Conservation (phyloP, 352 stramenopile species). For the Stramenopiles sp. region DNA sequence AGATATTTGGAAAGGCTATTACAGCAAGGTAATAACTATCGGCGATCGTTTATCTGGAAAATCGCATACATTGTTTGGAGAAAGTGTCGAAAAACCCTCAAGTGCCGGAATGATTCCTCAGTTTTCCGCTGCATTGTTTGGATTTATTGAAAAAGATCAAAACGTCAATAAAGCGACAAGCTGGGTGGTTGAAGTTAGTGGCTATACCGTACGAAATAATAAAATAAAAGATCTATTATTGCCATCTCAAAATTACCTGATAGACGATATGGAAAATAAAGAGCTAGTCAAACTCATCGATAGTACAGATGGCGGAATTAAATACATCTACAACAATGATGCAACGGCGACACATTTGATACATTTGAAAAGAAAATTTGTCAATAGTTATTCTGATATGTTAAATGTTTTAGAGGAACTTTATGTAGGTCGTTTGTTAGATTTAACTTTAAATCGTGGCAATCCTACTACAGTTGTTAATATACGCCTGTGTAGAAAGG, state of each 20-base stretch:
- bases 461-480: neutral
- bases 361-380: neutral
- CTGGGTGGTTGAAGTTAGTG: neutral
- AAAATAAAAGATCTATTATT: neutral
- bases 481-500: neutral
- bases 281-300: neutral
- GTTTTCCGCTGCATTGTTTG: neutral
- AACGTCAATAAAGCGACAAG: neutral
- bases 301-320: neutral
- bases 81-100: neutral
- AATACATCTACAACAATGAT: neutral
- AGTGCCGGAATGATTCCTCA: neutral
- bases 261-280: neutral
- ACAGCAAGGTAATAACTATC: neutral
- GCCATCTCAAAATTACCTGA: neutral
- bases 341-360: neutral
- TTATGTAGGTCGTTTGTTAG: neutral
- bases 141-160: neutral
- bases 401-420: neutral
- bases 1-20: neutral
- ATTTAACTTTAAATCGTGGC: neutral
- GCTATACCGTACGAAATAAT: neutral
- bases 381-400: neutral
- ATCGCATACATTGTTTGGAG: neutral
- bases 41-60: neutral